Base-by-base conservation (phyloP, 2,329 filamentous ascomycete genomes). In the Fusarium poae region DNA sequence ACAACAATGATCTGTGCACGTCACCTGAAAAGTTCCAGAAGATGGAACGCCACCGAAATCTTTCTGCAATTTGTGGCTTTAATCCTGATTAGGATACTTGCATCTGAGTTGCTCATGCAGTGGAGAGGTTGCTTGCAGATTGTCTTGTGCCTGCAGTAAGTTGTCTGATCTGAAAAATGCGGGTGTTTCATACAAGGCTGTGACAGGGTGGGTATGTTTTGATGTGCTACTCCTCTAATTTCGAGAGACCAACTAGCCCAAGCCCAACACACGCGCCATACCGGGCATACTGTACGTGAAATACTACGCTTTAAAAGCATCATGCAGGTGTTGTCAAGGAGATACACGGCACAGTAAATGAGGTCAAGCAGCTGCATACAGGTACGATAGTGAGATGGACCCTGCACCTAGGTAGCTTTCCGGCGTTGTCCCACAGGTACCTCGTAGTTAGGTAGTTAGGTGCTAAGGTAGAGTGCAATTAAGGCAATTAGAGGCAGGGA, bases 201-300 rank as follows among this genome's bases (percentile, higher is more conserved):
- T 56, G 52, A 64, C 57, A 62, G 57, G 50, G 63, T 58, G 61
- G 61, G 39, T 64, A 52, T 37, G 67, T 70, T 62, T 70, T 56
- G 45, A 63, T 51, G 67, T 48, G 50, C 44, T 51, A 57, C 70
- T 70, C 67, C 67, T 70, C 67, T 62, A 70, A 70, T 70, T 57
- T 70, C 67, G 60, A 51, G 53, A 60, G 58, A 59, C 52, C 43
- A 29, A n/a, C 48, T 34, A 39, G n/a, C 25, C 18, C 23, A 50
- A 60, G 32, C 46, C 46, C 62, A 70, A 55, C 50, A 21, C 43
- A 54, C 53, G 35, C 45, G 32, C 43, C 35, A 59, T 50, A 37
- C 18, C 30, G 18, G 44, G 32, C 20, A 16, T 20, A 27, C 39
- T 45, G 43, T 27, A 49, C 61, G 56, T 49, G 62, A 25, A 20